Conservation (phyloP, 176 grass and related monocot genomes). For the Puya raimondii region DNA sequence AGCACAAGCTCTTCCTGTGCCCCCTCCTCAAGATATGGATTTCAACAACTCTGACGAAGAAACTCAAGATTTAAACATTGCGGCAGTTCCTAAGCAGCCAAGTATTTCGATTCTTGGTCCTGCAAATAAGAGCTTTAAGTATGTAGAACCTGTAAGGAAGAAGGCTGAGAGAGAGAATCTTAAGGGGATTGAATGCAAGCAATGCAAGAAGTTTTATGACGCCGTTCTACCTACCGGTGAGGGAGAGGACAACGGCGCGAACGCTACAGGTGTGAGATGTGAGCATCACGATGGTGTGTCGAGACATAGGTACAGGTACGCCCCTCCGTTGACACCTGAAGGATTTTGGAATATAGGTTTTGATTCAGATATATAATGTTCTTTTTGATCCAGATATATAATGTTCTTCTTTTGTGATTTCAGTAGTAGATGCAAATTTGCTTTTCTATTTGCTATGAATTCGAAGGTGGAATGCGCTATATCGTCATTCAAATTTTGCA, state of each 20-base stretch:
- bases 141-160: constrained; percentile 77
- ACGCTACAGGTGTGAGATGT: constrained; percentile 37
- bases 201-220: constrained; percentile 97
- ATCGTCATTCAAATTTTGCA: too few species aligned
- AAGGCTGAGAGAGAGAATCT: constrained; percentile 75
- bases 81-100: constrained; percentile 23
- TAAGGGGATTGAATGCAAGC: constrained; percentile 75
- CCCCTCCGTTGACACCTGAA: constrained; percentile 80
- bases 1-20: constrained; percentile 38
- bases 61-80: constrained; percentile 57
- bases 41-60: constrained; percentile 74
- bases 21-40: constrained; percentile 54
- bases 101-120: constrained; percentile 40
- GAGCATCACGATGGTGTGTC: constrained; percentile 94
- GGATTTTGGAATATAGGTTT: constrained; percentile 98
- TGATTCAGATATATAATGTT: constrained; percentile 76
- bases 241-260: constrained; percentile 15
- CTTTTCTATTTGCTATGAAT: too few species aligned
- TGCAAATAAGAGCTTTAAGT: constrained; percentile 68
- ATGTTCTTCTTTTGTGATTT: neutral
- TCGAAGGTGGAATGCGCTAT: too few species aligned
- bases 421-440: too few species aligned
- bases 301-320: constrained; percentile 81
- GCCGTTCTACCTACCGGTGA: constrained; percentile 65
- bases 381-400: constrained; percentile 47